A percentile compares a stretch with the other conserved stretches of the same genome.
Evolutionary conservation across 2,329 filamentous ascomycete species (phyloP).

Genomic region (Xylariaceae sp.): DNA sequence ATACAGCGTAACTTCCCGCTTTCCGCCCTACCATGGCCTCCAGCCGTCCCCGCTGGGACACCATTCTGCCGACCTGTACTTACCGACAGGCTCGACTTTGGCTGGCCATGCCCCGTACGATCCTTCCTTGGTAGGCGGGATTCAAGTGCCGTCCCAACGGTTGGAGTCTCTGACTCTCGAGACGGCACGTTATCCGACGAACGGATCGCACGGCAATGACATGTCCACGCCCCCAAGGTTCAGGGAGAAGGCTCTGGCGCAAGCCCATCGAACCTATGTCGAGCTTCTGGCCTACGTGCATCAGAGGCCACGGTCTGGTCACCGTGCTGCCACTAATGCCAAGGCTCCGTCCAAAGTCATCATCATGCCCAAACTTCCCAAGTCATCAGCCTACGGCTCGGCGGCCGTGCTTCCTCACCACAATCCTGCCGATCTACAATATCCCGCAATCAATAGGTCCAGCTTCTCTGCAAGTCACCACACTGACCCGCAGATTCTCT

Average conservation of each 20-base stretch:
- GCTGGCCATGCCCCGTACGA: constrained; percentile 24
- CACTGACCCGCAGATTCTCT: constrained; percentile 9
- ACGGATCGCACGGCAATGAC: constrained; percentile 21
- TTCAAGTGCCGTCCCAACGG: constrained; percentile 31
- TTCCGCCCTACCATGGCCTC: constrained; percentile 31
- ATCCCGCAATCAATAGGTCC: constrained; percentile 13
- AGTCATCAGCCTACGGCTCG: constrained; percentile 23
- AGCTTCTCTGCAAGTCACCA: constrained; percentile 13
- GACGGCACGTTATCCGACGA: constrained; percentile 20
- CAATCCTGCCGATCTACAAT: constrained; percentile 11
- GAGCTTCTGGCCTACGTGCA: constrained; percentile 67
- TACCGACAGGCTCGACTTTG: constrained; percentile 24
- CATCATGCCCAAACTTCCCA: constrained; percentile 55
- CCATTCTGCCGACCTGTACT: constrained; percentile 22
- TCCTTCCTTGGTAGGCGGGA: constrained; percentile 35
- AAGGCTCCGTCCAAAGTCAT: constrained; percentile 46
- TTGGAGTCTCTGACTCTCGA: constrained; percentile 35
- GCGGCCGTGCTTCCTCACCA: constrained; percentile 19
- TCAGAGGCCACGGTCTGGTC: constrained; percentile 51
- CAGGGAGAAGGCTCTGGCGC: constrained; percentile 65
- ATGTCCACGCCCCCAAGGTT: constrained; percentile 44
- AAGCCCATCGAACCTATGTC: constrained; percentile 71
- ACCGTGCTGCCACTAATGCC: constrained; percentile 37
- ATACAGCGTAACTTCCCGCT: constrained; percentile 31
- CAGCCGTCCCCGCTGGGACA: too few species aligned